Percentiles rank a stretch among this genome's conserved stretches.
phyloP scores from a whole-genome alignment of 2,329 filamentous ascomycete species.

The Chrysoporthe austroafricana region DNA sequence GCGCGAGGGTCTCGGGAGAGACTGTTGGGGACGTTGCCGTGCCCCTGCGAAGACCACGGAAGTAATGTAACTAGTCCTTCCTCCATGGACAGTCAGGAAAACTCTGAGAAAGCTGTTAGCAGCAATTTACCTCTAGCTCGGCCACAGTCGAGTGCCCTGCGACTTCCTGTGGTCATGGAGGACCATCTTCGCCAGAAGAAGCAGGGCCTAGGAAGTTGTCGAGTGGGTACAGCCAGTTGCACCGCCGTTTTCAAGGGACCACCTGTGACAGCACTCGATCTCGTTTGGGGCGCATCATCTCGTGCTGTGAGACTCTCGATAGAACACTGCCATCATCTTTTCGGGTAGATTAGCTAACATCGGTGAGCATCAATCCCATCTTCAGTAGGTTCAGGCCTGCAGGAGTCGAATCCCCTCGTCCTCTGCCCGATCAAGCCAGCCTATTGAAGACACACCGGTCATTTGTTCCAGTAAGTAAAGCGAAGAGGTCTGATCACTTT shows the following conservation, averaged over 20 bases:
- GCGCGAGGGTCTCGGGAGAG: background rate
- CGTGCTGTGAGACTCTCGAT: conserved; percentile 17
- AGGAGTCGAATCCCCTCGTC: background rate
- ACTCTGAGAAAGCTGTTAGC: background rate
- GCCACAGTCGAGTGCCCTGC: background rate
- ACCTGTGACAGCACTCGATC: conserved; percentile 8
- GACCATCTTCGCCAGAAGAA: background rate
- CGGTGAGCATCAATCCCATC: background rate
- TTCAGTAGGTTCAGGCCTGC: background rate
- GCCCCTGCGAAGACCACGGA: background rate
- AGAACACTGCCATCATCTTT: background rate
- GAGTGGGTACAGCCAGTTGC: background rate
- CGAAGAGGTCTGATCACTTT: too few relatives aligned
- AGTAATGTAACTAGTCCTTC: background rate
- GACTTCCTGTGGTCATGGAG: background rate
- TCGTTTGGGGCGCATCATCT: conserved; percentile 19
- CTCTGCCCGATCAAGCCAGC: background rate
- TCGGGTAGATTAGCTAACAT: background rate
- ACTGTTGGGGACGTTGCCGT: background rate
- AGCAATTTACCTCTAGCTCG: background rate
- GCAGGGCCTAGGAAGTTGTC: background rate
- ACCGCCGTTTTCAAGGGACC: background rate
- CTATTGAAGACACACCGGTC: background rate
- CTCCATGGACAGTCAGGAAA: background rate
- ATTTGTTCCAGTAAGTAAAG: too few relatives aligned